Evolutionary conservation across 805 yeast genomes (phyloP).

Genomic region (Yamadazyma tumulicola): DNA sequence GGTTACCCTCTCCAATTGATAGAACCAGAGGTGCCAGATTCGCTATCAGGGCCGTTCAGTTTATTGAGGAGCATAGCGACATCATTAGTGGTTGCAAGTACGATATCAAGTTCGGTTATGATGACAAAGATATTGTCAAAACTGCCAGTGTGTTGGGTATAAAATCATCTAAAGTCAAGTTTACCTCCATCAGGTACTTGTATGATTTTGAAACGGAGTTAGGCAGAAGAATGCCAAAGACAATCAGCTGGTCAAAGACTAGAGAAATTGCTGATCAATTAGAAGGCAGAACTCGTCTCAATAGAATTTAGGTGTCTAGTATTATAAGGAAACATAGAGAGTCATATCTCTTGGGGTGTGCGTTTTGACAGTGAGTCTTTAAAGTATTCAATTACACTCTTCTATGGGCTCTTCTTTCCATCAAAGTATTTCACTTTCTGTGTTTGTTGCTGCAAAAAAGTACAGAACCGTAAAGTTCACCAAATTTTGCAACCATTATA

Average conservation of each 20-base stretch:
- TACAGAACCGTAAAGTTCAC: no score
- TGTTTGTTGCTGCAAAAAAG: no score
- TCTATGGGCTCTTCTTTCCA: conserved; percentile 2
- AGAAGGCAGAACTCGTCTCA: conserved; percentile 57
- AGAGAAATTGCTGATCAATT: conserved; percentile 80
- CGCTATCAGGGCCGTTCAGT: conserved; percentile 86
- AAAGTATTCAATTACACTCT: background rate
- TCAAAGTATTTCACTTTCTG: conserved; percentile 71
- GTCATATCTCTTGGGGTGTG: no score
- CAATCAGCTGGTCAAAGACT: conserved; percentile 74
- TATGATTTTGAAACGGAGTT: conserved; percentile 87
- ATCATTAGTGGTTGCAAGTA: conserved; percentile 21
- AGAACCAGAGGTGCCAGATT: conserved; percentile 85
- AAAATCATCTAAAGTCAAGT: conserved; percentile 69
- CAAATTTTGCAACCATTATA: no score
- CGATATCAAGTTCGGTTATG: conserved; percentile 29
- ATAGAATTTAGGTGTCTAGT: conserved; percentile 6
- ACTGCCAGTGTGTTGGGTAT: conserved; percentile 86
- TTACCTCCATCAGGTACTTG: conserved; percentile 68
- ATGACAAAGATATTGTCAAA: conserved; percentile 26
- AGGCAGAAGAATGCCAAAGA: conserved; percentile 80
- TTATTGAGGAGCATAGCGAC: conserved; percentile 57
- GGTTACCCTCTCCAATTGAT: conserved; percentile 91
- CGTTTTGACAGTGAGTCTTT: no score
- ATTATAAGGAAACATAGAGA: no score